phyloP scores from a whole-genome alignment of 2,329 filamentous ascomycete genomes.

The Aspergillus sojae region DNA sequence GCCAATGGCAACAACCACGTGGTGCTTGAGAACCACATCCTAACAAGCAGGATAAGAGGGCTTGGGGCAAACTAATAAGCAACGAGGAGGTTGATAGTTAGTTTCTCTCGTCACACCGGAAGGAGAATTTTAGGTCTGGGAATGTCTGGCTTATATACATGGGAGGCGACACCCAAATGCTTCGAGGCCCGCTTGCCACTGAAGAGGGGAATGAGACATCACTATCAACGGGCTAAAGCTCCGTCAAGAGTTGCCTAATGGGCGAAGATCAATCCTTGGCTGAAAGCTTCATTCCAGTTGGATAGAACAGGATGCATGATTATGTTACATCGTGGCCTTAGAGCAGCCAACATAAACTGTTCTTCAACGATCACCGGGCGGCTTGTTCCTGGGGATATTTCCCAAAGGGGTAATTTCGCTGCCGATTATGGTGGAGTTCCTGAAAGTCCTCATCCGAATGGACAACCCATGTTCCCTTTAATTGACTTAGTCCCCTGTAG shows the following conservation, averaged over 20 bases:
- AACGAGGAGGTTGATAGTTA: background rate
- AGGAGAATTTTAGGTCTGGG: background rate
- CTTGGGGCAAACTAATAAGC: background rate
- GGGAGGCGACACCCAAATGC: background rate
- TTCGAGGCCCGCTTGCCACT: background rate
- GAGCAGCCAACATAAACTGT: background rate
- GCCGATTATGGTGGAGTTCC: background rate
- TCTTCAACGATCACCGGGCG: background rate
- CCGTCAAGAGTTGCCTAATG: background rate
- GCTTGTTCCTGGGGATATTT: background rate
- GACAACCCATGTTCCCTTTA: background rate
- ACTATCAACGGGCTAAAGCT: background rate
- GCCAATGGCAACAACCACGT: background rate
- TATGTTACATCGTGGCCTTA: background rate
- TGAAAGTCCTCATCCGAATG: background rate
- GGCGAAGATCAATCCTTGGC: slow-evolving; percentile 2
- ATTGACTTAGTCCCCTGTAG: slow-evolving; percentile 1
- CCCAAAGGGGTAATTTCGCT: background rate
- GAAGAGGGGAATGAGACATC: background rate
- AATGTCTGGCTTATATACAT: background rate
- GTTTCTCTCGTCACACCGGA: background rate
- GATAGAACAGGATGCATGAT: background rate
- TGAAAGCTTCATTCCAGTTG: background rate
- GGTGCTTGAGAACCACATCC: background rate
- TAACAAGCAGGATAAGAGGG: background rate